A percentile compares a stretch with the other conserved stretches of the same genome.
These are phyloP conservation scores for Betula pendula DNA, from an alignment of 306 rosid genomes.

Conservation along the genomic window DNA sequence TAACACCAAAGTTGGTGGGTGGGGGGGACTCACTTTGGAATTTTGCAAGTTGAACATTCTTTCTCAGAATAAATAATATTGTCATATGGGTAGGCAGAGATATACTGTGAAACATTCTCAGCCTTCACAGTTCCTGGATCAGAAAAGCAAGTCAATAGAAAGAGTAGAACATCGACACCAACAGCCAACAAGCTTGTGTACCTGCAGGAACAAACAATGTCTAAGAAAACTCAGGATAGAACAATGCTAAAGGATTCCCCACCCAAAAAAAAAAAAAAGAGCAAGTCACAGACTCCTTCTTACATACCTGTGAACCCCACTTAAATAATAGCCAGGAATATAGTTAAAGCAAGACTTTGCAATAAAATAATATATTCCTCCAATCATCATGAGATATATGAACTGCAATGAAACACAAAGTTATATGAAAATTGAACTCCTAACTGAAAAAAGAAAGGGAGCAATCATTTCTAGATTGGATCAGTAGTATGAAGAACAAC, in stretches of 20 bases:
- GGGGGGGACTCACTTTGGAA: slow-evolving; percentile 67
- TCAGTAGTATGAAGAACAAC: not conserved
- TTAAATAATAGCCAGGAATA: slow-evolving; percentile 84
- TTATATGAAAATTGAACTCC: slow-evolving; percentile 3
- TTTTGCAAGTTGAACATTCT: slow-evolving; percentile 89
- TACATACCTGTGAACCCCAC: slow-evolving; percentile 75
- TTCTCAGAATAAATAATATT: slow-evolving; percentile 72
- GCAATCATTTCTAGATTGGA: not conserved
- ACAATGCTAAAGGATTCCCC: too few species aligned
- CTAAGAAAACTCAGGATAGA: slow-evolving; percentile 34
- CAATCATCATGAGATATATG: slow-evolving; percentile 63
- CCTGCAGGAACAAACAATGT: slow-evolving; percentile 52
- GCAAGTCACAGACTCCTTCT: slow-evolving; percentile 4
- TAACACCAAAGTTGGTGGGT: not conserved
- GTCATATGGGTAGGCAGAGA: slow-evolving; percentile 85
- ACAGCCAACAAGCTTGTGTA: slow-evolving; percentile 73
- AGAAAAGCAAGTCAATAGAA: slow-evolving; percentile 89
- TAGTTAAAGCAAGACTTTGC: slow-evolving; percentile 57
- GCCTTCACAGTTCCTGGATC: slow-evolving; percentile 78
- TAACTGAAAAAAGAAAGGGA: not conserved
- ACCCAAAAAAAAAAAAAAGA: not conserved
- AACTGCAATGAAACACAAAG: slow-evolving; percentile 44
- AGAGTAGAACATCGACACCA: slow-evolving; percentile 73
- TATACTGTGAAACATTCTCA: slow-evolving; percentile 73
- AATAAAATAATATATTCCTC: slow-evolving; percentile 60